Evolutionary conservation across 2,329 filamentous ascomycete genomes (phyloP).

Genomic region (Cladosporium velox): DNA sequence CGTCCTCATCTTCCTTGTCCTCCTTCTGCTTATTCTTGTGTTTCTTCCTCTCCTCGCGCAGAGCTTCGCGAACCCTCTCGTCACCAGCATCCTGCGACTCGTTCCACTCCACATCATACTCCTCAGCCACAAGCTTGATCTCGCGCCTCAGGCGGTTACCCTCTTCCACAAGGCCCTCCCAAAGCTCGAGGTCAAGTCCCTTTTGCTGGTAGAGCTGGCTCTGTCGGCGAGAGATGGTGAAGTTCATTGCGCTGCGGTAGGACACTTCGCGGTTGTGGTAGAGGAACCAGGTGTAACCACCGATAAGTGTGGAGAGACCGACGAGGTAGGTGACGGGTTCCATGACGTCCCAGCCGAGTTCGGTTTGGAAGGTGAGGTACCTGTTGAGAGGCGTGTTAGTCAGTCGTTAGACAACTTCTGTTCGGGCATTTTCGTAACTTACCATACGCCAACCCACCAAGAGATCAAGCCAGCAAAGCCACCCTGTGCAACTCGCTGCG

Average conservation of each 20-base stretch:
- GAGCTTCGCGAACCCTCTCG: slow-evolving; percentile 35
- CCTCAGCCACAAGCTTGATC: slow-evolving; percentile 75
- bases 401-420: neutral
- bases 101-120: slow-evolving; percentile 83
- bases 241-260: slow-evolving; percentile 82
- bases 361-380: slow-evolving; percentile 65
- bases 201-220: slow-evolving; percentile 71
- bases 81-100: slow-evolving; percentile 36
- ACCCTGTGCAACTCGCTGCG: slow-evolving; percentile 75
- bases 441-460: slow-evolving; percentile 67
- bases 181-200: slow-evolving; percentile 73
- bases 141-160: slow-evolving; percentile 76
- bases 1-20: slow-evolving; percentile 45
- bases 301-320: slow-evolving; percentile 81
- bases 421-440: neutral
- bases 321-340: slow-evolving; percentile 89
- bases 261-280: slow-evolving; percentile 86
- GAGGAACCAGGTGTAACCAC: slow-evolving; percentile 89
- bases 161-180: slow-evolving; percentile 78
- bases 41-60: slow-evolving; percentile 59
- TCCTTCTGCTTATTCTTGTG: slow-evolving; percentile 29
- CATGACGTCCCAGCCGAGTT: slow-evolving; percentile 81
- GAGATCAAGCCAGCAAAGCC: slow-evolving; percentile 72
- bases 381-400: slow-evolving; percentile 62
- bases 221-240: slow-evolving; percentile 80